Conservation (phyloP, 108 stramenopile species). For the Halocafeteria seosinensis region DNA sequence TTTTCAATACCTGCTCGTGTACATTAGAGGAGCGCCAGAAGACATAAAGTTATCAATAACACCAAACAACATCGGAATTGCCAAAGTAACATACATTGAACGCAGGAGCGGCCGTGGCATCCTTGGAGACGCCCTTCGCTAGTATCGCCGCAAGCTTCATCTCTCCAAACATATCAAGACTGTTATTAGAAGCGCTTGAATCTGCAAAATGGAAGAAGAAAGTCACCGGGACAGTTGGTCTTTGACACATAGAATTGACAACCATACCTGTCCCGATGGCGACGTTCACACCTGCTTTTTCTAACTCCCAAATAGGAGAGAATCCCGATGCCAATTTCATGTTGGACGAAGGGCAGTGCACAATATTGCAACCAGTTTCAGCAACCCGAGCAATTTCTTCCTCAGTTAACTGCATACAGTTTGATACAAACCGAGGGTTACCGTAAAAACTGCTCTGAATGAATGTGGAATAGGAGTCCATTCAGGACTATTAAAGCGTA, state of each 20-base stretch:
- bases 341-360: slow-evolving; percentile 19
- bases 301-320: slow-evolving; percentile 1
- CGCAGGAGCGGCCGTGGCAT: background rate
- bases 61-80: no score
- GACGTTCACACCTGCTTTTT: slow-evolving; percentile 10
- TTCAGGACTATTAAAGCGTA: no score
- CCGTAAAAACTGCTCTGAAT: no score
- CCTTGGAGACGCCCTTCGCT: slow-evolving; percentile 10
- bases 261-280: slow-evolving; percentile 12
- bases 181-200: slow-evolving; percentile 11
- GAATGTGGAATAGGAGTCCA: no score
- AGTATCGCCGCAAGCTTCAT: slow-evolving; percentile 6
- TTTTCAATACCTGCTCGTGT: slow-evolving; percentile 8
- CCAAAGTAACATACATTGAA: no score
- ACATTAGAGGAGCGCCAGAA: no score
- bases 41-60: no score
- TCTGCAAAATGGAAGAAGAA: no score
- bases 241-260: no score
- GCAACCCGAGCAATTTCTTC: slow-evolving; percentile 1
- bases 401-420: slow-evolving; percentile 3
- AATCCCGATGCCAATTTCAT: slow-evolving; percentile 13
- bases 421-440: no score
- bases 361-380: background rate
- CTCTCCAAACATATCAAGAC: slow-evolving; percentile 12
- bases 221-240: no score